Evolutionary conservation across 164 flowering plant genomes (phyloP).

Genomic region (Magnolia sinica): DNA sequence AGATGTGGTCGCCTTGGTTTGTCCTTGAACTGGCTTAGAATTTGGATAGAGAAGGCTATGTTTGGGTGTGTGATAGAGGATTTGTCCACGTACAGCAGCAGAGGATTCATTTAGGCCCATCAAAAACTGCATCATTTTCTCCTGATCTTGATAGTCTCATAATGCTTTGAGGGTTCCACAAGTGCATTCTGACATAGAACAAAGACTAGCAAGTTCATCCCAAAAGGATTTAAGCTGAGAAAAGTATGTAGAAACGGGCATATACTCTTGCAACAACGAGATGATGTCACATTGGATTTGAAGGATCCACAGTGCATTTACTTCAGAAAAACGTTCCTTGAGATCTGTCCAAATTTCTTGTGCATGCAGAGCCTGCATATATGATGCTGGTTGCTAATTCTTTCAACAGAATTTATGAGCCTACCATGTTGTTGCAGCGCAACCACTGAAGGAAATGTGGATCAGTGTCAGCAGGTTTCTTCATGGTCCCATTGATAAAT

Average conservation of each 20-base stretch:
- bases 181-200: neutral
- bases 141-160: no score
- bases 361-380: neutral
- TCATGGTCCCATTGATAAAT: no score
- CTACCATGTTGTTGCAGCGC: neutral
- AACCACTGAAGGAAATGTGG: neutral
- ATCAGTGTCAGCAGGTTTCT: no score
- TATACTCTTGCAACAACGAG: neutral
- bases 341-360: constrained; percentile 5
- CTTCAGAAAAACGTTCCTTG: neutral
- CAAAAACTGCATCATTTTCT: no score
- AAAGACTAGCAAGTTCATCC: neutral
- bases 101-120: no score
- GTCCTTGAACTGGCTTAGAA: no score
- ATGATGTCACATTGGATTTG: neutral
- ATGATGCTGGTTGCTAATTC: neutral
- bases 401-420: neutral
- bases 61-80: no score
- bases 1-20: no score
- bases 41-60: no score
- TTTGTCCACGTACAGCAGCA: no score
- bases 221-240: neutral
- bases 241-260: neutral
- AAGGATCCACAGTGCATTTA: neutral
- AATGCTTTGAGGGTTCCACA: neutral